Evolutionary conservation across 2,329 filamentous ascomycete species (phyloP), one percentile per base, ranked within the genome.

Genomic region (Trichophyton rubrum): DNA sequence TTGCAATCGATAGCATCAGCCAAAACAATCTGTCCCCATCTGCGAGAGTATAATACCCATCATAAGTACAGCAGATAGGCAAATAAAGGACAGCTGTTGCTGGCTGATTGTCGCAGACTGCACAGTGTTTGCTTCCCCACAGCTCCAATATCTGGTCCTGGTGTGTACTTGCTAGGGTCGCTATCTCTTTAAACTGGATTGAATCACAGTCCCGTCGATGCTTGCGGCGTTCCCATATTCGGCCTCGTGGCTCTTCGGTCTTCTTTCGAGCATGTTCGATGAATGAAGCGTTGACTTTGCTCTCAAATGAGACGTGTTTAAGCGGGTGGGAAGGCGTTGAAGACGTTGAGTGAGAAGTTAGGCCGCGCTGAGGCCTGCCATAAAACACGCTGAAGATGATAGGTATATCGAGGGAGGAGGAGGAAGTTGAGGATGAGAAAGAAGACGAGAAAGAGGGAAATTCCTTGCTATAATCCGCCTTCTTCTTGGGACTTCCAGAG

Each of bases 341-440:
- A 3, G 56, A 51, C 3, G 55, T 6, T 30, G 51, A 35, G 1
- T 13, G 13, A 24, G n/a, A 35, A 22, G 41, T 55, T 24, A 15
- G 11, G 40, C 15, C 53, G 9, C 51, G 30, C 24, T 49, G 45
- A 13, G 61, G 64, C 13, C 59, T 60, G 27, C 64, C 64, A 24
- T 62, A 63, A 59, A 65, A 65, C 20, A 63, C 62, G 53, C 60
- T 64, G 59, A 63, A 59, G 15, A 59, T 47, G 1, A 65, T 22
- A 2, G 62, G 60, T 6, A 59, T 56, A 13, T 60, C 61, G 22
- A 24, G 38, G 13, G 55, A 57, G 5, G 40, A 27, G 35, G 55
- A 43, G 1, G 58, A 38, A 22, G 53, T 33, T n/a, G 47, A 41
- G 3, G 30, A 35, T 22, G 40, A 38, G 20, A 24, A 40, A 45